Evolutionary conservation across 1,139 yeast species (phyloP).

Genomic region (Hemisphaericaspora lyxosophila): DNA sequence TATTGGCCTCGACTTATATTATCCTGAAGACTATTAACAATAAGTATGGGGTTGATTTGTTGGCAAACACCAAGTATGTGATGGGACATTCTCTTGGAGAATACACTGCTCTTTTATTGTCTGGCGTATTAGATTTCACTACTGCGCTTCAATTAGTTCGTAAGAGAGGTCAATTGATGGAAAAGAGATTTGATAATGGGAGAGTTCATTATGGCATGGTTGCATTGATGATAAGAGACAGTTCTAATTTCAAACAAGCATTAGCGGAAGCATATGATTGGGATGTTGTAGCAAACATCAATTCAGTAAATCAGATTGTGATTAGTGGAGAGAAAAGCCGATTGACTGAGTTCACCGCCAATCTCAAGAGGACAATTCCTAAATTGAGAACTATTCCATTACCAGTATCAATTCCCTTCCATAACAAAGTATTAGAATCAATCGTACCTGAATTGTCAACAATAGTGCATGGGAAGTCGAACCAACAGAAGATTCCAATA

Average conservation of each 20-base stretch:
- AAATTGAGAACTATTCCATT: constrained; percentile 18
- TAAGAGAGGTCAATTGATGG: constrained; percentile 54
- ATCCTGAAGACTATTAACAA: constrained; percentile 29
- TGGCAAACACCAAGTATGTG: constrained; percentile 23
- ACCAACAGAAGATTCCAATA: constrained; percentile 24
- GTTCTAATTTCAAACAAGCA: constrained; percentile 20
- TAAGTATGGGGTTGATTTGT: constrained; percentile 24
- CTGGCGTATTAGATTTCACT: constrained; percentile 38
- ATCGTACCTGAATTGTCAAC: constrained; percentile 34
- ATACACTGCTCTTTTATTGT: constrained; percentile 48
- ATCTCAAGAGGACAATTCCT: constrained; percentile 5
- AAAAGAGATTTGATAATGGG: constrained; percentile 20
- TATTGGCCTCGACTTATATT: constrained; percentile 48
- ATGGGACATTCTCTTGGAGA: constrained; percentile 66
- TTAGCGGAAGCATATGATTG: constrained; percentile 18
- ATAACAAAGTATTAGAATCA: constrained; percentile 36
- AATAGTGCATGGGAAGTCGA: constrained; percentile 14
- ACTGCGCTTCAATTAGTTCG: constrained; percentile 51
- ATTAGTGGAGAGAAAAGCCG: constrained; percentile 39
- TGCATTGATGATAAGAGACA: constrained; percentile 30
- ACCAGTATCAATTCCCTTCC: constrained; percentile 58
- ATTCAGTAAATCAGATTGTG: constrained; percentile 43
- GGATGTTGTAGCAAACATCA: constrained; percentile 42
- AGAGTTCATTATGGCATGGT: constrained; percentile 34
- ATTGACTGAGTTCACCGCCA: constrained; percentile 16